A percentile compares a stretch with the other conserved stretches of the same genome.
phyloP scores from a whole-genome alignment of 2,329 filamentous ascomycete genomes.

The Byssochlamys sp. region DNA sequence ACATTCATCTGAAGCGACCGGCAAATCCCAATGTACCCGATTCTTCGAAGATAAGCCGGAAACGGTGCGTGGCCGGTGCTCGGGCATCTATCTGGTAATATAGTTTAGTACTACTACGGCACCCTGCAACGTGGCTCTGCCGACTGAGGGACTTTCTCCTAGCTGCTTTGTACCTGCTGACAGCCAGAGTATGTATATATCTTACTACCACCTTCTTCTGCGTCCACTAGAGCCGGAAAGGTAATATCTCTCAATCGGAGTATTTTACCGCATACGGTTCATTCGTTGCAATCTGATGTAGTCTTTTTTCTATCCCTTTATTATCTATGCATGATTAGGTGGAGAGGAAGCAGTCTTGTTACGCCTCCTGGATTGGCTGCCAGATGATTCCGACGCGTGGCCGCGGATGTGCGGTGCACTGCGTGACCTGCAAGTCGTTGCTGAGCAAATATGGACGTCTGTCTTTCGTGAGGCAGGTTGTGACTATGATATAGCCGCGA shows the following conservation, averaged over 20 bases:
- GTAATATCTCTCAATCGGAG: background rate
- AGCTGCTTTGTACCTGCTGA: background rate
- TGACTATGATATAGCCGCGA: background rate
- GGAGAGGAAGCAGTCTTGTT: background rate
- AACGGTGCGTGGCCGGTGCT: background rate
- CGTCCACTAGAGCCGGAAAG: background rate
- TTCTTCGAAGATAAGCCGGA: no score
- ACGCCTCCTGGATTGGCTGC: background rate
- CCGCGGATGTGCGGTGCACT: background rate
- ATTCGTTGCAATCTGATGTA: background rate
- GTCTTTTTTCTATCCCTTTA: background rate
- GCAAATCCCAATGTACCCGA: no score
- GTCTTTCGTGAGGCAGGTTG: background rate
- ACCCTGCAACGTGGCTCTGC: background rate
- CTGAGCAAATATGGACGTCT: background rate
- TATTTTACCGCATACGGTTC: background rate
- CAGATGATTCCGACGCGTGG: background rate
- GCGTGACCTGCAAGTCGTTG: background rate
- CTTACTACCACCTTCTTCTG: background rate
- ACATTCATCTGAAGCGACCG: background rate
- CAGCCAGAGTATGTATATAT: background rate
- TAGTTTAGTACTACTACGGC: background rate
- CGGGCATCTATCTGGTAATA: background rate
- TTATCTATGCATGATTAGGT: background rate
- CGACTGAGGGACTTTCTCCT: background rate